Conservation (phyloP, 2,329 filamentous ascomycete species). For the Blastomyces emzantsi region DNA sequence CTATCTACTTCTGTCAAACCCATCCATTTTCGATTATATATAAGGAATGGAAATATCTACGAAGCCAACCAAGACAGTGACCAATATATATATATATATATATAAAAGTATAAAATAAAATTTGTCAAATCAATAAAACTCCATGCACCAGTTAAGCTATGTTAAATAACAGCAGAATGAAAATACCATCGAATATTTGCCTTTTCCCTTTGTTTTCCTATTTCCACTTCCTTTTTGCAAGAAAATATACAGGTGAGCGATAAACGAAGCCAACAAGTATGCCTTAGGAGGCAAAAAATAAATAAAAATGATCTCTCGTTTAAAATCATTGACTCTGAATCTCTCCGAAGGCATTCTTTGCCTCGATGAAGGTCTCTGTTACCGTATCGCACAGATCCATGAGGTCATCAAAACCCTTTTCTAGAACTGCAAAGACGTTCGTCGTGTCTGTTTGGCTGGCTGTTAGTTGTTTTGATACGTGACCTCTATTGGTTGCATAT, state of each 20-base stretch:
- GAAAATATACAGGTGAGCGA: not conserved
- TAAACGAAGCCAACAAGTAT: too few species aligned
- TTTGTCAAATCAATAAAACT: not conserved
- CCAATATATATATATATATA: too few species aligned
- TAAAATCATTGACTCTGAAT: conserved; percentile 18
- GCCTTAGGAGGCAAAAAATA: not conserved
- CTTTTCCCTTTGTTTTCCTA: not conserved
- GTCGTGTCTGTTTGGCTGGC: conserved; percentile 55
- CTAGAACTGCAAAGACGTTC: conserved; percentile 72
- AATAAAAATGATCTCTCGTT: conserved; percentile 8
- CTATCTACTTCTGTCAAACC: not conserved
- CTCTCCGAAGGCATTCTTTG: conserved; percentile 53
- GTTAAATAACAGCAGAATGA: not conserved
- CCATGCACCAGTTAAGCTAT: not conserved
- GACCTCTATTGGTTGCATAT: not conserved
- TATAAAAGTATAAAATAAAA: too few species aligned
- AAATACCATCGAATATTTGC: not conserved
- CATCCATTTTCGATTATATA: not conserved
- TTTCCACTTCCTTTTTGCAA: not conserved
- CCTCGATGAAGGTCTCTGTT: conserved; percentile 71
- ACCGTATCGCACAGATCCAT: conserved; percentile 91
- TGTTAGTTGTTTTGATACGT: not conserved
- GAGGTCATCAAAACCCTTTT: conserved; percentile 82
- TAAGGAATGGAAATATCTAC: not conserved
- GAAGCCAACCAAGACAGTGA: not conserved